Conservation (phyloP, 2,329 filamentous ascomycete genomes). For the Monilinia fructigena region DNA sequence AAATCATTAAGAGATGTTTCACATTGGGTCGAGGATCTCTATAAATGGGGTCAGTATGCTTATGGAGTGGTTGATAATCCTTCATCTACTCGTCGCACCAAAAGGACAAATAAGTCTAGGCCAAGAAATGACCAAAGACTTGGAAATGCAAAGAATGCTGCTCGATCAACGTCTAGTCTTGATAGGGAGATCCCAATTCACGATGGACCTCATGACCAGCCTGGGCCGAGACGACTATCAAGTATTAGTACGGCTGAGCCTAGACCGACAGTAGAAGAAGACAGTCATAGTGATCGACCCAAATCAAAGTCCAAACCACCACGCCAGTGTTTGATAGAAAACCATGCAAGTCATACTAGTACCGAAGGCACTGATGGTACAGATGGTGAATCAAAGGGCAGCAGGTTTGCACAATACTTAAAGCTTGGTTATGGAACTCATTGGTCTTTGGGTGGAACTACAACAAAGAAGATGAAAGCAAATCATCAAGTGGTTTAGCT, state of each 20-base stretch:
- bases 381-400: slow-evolving; percentile 33
- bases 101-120: slow-evolving; percentile 39
- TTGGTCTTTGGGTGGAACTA: slow-evolving; percentile 51
- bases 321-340: slow-evolving; percentile 25
- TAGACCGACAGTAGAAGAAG: background rate
- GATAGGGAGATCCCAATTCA: slow-evolving; percentile 12
- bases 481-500: slow-evolving; percentile 5
- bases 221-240: background rate
- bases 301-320: slow-evolving; percentile 6
- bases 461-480: slow-evolving; percentile 22
- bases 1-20: slow-evolving; percentile 70
- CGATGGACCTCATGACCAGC: slow-evolving; percentile 10
- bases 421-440: slow-evolving; percentile 68
- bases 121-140: slow-evolving; percentile 10
- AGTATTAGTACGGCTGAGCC: slow-evolving; percentile 5
- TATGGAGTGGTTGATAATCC: slow-evolving; percentile 85
- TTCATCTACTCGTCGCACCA: slow-evolving; percentile 55
- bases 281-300: background rate
- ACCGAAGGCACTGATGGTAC: slow-evolving; percentile 23
- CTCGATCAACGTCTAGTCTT: slow-evolving; percentile 13
- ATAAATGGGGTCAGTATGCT: slow-evolving; percentile 76
- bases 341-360: slow-evolving; percentile 27
- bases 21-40: slow-evolving; percentile 86
- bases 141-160: background rate
- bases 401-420: slow-evolving; percentile 60